Conservation (phyloP, 176 grass and related monocot species). For the Thinopyrum elongatum region DNA sequence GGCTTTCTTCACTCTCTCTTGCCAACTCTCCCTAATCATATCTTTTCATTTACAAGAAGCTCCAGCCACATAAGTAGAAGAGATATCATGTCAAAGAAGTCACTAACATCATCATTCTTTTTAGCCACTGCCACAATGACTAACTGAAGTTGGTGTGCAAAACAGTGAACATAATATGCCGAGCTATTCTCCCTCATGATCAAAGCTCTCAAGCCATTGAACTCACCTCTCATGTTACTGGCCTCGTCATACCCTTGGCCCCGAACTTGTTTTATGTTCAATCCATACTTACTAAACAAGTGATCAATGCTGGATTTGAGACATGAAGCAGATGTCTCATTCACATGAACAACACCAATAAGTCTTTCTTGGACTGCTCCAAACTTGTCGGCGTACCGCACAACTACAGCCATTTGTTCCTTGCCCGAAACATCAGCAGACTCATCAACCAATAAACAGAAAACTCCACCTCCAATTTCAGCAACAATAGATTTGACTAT, state of each 20-base stretch:
- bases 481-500: too few relatives aligned
- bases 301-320: not conserved
- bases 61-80: not conserved
- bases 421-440: not conserved
- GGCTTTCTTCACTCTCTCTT: not conserved
- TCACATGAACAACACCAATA: too few relatives aligned
- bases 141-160: not conserved
- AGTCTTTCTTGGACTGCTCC: too few relatives aligned
- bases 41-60: not conserved
- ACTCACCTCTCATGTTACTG: too few relatives aligned
- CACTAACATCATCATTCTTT: not conserved
- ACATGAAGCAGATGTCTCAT: too few relatives aligned
- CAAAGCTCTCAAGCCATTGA: too few relatives aligned
- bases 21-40: not conserved
- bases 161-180: not conserved
- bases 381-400: too few relatives aligned
- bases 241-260: not conserved
- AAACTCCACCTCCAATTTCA: not conserved
- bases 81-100: conserved; percentile 25
- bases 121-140: not conserved
- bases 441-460: not conserved
- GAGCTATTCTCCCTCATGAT: not conserved
- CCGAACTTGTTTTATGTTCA: not conserved
- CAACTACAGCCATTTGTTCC: not conserved
- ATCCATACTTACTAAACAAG: not conserved